Evolutionary conservation across 306 rosid species (phyloP), one percentile per base, ranked within the genome.

Genomic region (Sphenostylis stenocarpa): DNA sequence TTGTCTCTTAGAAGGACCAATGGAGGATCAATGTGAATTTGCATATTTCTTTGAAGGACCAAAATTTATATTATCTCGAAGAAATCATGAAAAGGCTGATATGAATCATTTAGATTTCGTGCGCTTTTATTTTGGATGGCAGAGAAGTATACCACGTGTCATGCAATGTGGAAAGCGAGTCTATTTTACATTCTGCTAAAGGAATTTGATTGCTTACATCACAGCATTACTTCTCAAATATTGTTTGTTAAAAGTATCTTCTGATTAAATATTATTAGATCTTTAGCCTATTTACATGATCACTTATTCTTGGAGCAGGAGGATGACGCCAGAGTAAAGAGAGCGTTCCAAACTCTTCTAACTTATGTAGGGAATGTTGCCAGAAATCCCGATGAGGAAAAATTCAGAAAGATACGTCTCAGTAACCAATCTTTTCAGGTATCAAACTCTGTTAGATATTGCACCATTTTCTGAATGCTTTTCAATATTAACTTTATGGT

Each of bases 341-440:
- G 28, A 70, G 96, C 97, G 53, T 92, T 90, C 67, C 94, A 92
- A 81, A 90, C 96, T 51, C 94, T 92, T 80, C 81, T 84, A 20
- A 86, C 85, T 33, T 92, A 90, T 55, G 87, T 95, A 60, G 90
- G 93, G 70, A 92, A 95, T 73, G 96, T 95, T 14, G 96, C 91
- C 56, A 87, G 83, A 81, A 89, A 81, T 82, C 99, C 97, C 0
- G 81, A 88, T 53, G 97, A 89, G 80, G 97, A 92, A 87, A 92
- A 86, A 68, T 88, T 82, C 86, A 84, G 97, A 86, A 95, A 82
- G 82, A 95, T 95, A 58, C 86, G 96, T 63, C 91, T 90, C 45
- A 82, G 71, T 81, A 92, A 95, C 51, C 91, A 87, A 31, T 49
- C 86, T 55, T 92, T 89, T 83, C 90, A 88, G 93, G 97, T 89